Conservation (phyloP, 768 basidiomycete species). For the Candolleomyces eurysporus region DNA sequence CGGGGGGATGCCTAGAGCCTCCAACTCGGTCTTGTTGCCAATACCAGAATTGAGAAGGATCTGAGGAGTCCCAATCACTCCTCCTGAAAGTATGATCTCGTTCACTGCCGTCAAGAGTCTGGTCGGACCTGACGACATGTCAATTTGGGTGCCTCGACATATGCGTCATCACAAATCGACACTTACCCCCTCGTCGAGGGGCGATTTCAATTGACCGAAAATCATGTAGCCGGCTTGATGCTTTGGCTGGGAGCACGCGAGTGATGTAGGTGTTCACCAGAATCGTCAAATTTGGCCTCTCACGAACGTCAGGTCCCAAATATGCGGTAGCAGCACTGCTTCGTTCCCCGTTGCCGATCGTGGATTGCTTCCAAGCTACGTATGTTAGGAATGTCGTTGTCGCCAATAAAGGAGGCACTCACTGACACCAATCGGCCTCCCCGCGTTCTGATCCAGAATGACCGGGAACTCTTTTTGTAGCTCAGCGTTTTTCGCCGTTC, state of each 20-base stretch:
- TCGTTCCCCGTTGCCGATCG: constrained; percentile 15
- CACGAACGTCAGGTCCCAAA: constrained; percentile 16
- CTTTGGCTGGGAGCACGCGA: constrained; percentile 9
- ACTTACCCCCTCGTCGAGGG: neutral
- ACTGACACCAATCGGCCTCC: too few relatives aligned
- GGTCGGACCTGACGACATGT: neutral
- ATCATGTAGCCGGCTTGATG: neutral
- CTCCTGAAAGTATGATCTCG: constrained; percentile 46
- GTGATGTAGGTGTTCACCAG: constrained; percentile 25
- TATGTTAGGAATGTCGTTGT: too few relatives aligned
- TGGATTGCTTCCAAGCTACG: neutral
- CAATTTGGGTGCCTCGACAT: neutral
- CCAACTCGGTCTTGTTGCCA: constrained; percentile 19
- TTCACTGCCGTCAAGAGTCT: constrained; percentile 33
- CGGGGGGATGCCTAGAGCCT: constrained; percentile 15
- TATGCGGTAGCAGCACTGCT: constrained; percentile 25
- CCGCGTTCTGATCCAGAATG: constrained; percentile 3
- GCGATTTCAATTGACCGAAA: neutral
- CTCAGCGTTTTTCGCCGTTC: constrained; percentile 2
- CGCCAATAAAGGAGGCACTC: too few relatives aligned
- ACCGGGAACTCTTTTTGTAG: constrained; percentile 7
- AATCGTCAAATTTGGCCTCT: constrained; percentile 26
- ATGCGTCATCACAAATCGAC: neutral
- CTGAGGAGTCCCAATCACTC: constrained; percentile 30
- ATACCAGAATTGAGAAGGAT: constrained; percentile 32